Evolutionary conservation across 2,329 filamentous ascomycete species (phyloP).

Genomic region (Arthrocladium fulminans): DNA sequence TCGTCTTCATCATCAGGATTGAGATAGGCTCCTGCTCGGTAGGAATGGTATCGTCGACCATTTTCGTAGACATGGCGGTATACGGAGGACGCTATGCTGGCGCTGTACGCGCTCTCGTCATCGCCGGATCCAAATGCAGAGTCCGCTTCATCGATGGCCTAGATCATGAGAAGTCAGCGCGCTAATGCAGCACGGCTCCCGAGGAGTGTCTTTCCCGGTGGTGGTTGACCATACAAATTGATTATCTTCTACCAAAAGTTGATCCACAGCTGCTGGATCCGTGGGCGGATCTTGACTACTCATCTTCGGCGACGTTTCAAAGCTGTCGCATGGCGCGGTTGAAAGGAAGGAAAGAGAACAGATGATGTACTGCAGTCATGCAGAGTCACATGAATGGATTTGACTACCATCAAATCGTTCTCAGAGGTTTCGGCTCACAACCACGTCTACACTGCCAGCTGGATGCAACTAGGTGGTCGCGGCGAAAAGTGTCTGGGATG

Average conservation of each 20-base stretch:
- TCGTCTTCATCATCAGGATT: conserved; percentile 16
- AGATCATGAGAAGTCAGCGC: background rate
- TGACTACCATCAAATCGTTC: too few species aligned
- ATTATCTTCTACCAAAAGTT: background rate
- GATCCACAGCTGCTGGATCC: background rate
- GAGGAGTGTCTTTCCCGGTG: too few species aligned
- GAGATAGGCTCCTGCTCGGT: conserved; percentile 20
- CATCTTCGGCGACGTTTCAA: background rate
- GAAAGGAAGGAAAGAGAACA: background rate
- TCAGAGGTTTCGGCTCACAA: too few species aligned
- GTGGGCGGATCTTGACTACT: background rate
- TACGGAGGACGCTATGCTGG: conserved; percentile 6
- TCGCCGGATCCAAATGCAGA: background rate
- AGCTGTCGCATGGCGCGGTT: background rate
- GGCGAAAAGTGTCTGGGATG: too few species aligned
- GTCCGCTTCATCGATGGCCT: background rate
- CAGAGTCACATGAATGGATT: too few species aligned
- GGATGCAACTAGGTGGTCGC: too few species aligned
- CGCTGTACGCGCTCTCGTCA: background rate
- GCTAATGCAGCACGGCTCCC: background rate
- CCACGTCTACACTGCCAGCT: too few species aligned
- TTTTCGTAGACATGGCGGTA: conserved; percentile 10
- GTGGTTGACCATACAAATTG: background rate
- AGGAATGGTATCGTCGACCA: conserved; percentile 13
- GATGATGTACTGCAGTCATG: too few species aligned